These are phyloP conservation scores for Alnus rubra DNA, from an alignment of 306 rosid genomes.

Conservation along the genomic window DNA sequence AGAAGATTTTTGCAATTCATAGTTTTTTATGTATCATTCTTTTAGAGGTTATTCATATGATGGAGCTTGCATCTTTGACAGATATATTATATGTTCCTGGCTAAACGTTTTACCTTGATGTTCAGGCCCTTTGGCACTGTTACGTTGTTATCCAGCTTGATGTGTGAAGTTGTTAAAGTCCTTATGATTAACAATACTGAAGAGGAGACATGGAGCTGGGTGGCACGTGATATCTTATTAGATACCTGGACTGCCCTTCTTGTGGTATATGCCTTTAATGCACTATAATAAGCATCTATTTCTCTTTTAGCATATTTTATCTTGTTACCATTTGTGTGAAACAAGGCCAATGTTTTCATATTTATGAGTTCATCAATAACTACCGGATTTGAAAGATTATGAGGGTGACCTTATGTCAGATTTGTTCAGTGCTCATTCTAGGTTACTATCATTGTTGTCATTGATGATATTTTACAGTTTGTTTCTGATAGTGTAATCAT, in stretches of 20 bases:
- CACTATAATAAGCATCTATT: conserved; percentile 18
- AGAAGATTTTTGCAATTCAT: conserved; percentile 19
- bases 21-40: conserved; percentile 18
- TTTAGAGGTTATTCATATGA: not conserved
- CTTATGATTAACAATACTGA: conserved; percentile 61
- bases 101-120: conserved; percentile 33
- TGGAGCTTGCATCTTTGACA: not conserved
- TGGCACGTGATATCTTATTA: conserved; percentile 85
- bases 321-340: not conserved
- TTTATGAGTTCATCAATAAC: not conserved
- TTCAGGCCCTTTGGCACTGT: conserved; percentile 79
- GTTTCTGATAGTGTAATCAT: not conserved
- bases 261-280: conserved; percentile 54
- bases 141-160: conserved; percentile 65
- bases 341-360: not conserved
- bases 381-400: not conserved
- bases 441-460: not conserved
- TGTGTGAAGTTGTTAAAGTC: conserved; percentile 83
- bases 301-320: not conserved
- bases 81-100: not conserved
- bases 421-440: not conserved
- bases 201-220: conserved; percentile 94
- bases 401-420: too few relatives aligned
- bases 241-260: conserved; percentile 92
- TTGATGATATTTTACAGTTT: not conserved